A percentile compares a stretch with the other conserved stretches of the same genome.
phyloP scores from a whole-genome alignment of 2,329 filamentous ascomycete species.

The Sclerotinia glacialis region DNA sequence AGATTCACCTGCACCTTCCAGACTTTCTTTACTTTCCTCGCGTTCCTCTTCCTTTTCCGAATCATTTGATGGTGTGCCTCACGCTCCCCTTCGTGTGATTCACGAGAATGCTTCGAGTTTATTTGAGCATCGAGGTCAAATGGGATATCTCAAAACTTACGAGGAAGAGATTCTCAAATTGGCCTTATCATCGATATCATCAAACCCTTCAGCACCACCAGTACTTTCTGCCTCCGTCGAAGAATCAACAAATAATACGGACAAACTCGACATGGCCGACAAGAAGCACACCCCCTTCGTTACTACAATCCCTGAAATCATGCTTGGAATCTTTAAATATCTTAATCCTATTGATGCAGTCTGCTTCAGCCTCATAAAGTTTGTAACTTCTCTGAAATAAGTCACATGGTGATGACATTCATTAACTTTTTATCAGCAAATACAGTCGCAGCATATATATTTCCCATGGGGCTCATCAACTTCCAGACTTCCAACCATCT shows the following conservation, averaged over 20 bases:
- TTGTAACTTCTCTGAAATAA: conserved; percentile 8
- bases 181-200: background rate
- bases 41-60: background rate
- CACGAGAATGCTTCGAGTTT: background rate
- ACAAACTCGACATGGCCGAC: background rate
- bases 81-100: background rate
- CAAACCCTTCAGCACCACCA: background rate
- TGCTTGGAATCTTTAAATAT: conserved; percentile 26
- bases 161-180: conserved; percentile 9
- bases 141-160: background rate
- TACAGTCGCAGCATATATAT: conserved; percentile 26
- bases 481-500: background rate
- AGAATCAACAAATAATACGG: background rate
- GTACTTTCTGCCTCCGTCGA: background rate
- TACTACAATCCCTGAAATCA: conserved; percentile 27
- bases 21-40: background rate
- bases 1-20: background rate
- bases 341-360: conserved; percentile 30
- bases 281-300: conserved; percentile 13
- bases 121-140: background rate
- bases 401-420: background rate
- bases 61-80: background rate
- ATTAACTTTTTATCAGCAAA: conserved; percentile 23
- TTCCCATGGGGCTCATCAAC: conserved; percentile 10
- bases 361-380: conserved; percentile 31